These are phyloP conservation scores for Naganishia albida DNA, from an alignment of 1,284 basidiomycete genomes.

Conservation along the genomic window DNA sequence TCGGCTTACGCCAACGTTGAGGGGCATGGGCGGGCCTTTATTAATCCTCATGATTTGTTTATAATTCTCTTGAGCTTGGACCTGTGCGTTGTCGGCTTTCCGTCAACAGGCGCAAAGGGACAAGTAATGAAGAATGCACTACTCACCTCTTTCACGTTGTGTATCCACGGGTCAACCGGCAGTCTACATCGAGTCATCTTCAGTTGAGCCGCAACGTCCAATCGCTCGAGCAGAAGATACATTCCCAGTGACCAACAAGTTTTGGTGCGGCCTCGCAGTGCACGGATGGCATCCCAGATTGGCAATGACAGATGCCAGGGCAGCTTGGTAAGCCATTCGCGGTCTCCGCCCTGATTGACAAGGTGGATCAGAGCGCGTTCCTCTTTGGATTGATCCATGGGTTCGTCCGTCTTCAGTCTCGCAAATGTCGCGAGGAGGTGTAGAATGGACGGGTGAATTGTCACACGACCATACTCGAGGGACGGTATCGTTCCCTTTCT, in stretches of 20 bases:
- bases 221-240: slow-evolving; percentile 74
- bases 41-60: slow-evolving; percentile 7
- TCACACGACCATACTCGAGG: slow-evolving; percentile 8
- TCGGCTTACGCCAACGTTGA: neutral
- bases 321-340: slow-evolving; percentile 58
- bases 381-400: slow-evolving; percentile 21
- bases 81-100: neutral
- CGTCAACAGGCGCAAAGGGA: neutral
- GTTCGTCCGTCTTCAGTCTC: slow-evolving; percentile 1
- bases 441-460: slow-evolving; percentile 29
- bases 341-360: slow-evolving; percentile 59
- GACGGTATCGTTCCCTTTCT: slow-evolving; percentile 56
- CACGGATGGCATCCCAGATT: slow-evolving; percentile 75
- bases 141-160: slow-evolving; percentile 34
- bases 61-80: slow-evolving; percentile 4
- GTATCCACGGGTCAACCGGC: slow-evolving; percentile 33
- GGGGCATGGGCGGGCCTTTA: neutral
- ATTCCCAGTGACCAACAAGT: slow-evolving; percentile 69
- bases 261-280: slow-evolving; percentile 75
- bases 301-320: slow-evolving; percentile 76
- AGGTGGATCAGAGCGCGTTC: slow-evolving; percentile 50
- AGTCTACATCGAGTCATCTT: slow-evolving; percentile 37
- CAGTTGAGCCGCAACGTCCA: slow-evolving; percentile 63
- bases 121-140: neutral
- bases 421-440: slow-evolving; percentile 23